Base-by-base conservation (phyloP, 768 basidiomycete genomes). In the Tylopilus sp. region DNA sequence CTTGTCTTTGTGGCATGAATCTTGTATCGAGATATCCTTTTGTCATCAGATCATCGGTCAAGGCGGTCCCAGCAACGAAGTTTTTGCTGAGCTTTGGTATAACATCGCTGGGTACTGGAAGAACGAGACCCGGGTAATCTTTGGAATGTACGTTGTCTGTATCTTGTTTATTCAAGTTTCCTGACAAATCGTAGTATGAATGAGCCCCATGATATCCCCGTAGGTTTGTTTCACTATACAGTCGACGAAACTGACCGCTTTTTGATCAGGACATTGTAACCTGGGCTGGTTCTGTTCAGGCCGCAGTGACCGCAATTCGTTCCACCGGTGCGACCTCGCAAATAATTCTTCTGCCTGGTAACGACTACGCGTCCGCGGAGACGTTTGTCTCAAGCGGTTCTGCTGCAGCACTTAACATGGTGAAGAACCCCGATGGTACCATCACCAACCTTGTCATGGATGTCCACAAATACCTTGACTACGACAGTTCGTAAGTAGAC, bases 291-390 rank as follows among this genome's bases (percentile, higher is more conserved):
- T 65, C 78, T 1, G 57, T 82, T 25, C 81, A 84, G 64, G 75
- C 75, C n/a, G 79, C 77, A 13, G 81, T 85, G 18, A 81, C 78
- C 20, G 82, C 80, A 4, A 84, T 85, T 55, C 78, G 83, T 41
- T 64, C 72, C 3, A 22, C 36, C 8, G 78, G 79, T 13, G 83
- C 83, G 1, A 78, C 71, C 0, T 66, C 71, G 2, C 82, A 85
- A 55, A 66, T 74, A 12, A 80, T 85, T 53, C 75, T 82, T 20
- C 73, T 48, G 20, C 80, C 83, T 0, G 83, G 83, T 12, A 77
- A 77, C 59, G 71, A 78, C 69, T 85, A 73, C 69, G 77, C 81
- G 4, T 75, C 75, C n/a, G 79, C 79, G 1, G 60, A 65, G 40
- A 74, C 75, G 0, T 82, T 81, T 53, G 64, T 79, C 39, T 73